These are phyloP conservation scores for Coemansia sp. DNA, from an alignment of 192 early-diverging fungal genomes.

Conservation along the genomic window DNA sequence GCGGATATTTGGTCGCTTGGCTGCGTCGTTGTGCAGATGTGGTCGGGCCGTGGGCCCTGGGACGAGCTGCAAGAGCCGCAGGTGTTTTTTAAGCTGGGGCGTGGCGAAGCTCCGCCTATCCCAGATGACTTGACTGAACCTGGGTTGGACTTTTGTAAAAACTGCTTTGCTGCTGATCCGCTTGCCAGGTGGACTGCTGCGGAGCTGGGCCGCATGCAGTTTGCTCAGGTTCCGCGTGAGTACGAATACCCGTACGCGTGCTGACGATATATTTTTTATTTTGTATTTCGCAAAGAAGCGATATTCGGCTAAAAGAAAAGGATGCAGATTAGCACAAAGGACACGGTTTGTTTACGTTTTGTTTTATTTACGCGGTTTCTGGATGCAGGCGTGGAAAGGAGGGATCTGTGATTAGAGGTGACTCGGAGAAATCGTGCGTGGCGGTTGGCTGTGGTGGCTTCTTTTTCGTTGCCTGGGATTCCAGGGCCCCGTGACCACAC, in stretches of 20 bases:
- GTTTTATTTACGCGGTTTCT: too few relatives aligned
- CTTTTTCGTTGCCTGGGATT: too few relatives aligned
- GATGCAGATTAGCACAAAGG: too few relatives aligned
- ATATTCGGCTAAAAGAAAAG: too few relatives aligned
- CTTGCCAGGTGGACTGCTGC: constrained; percentile 77
- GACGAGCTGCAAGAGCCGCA: constrained; percentile 56
- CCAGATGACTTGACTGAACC: constrained; percentile 70
- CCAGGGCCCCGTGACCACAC: background rate
- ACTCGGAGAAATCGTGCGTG: background rate
- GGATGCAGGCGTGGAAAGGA: too few relatives aligned
- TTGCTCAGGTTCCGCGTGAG: constrained; percentile 59
- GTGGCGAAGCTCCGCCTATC: constrained; percentile 80
- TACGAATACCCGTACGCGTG: constrained; percentile 45
- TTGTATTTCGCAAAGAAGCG: too few relatives aligned
- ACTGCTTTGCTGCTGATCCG: constrained; percentile 81
- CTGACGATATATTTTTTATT: background rate
- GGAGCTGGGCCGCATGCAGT: constrained; percentile 71
- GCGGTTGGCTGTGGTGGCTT: too few relatives aligned
- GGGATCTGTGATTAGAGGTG: background rate
- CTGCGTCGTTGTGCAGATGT: constrained; percentile 95
- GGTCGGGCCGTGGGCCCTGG: constrained; percentile 86
- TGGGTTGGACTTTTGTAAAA: constrained; percentile 71
- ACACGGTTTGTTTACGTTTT: too few relatives aligned
- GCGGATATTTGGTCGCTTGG: constrained; percentile 93
- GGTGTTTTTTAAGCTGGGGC: constrained; percentile 77